A percentile compares a stretch with the other conserved stretches of the same genome.
These are phyloP conservation scores for Mycena leptocephala DNA, from an alignment of 768 basidiomycete genomes.

Conservation along the genomic window DNA sequence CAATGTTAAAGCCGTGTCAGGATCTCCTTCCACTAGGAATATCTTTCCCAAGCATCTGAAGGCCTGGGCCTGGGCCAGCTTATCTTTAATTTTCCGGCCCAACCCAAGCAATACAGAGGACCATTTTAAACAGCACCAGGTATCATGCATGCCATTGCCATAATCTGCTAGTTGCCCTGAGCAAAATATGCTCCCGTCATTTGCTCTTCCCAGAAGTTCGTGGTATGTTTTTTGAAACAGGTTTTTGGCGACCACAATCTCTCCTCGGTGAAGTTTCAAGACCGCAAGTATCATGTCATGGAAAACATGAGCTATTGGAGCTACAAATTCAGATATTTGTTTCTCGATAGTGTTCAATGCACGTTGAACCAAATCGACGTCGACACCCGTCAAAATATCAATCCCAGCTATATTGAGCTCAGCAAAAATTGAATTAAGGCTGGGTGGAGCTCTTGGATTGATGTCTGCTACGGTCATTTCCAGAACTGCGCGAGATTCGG, in stretches of 20 bases:
- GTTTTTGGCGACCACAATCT: background rate
- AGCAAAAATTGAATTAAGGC: background rate
- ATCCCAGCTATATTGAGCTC: constrained; percentile 6
- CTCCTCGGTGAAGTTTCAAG: background rate
- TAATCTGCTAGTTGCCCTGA: background rate
- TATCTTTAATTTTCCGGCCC: background rate
- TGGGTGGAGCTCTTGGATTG: constrained; percentile 1
- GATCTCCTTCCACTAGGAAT: background rate
- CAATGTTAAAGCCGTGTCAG: background rate
- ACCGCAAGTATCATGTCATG: background rate
- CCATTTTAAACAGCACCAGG: background rate
- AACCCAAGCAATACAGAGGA: background rate
- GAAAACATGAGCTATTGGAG: background rate
- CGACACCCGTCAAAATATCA: background rate
- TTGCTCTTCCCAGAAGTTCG: background rate
- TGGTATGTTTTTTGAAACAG: background rate
- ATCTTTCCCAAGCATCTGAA: constrained; percentile 13
- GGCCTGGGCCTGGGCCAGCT: background rate
- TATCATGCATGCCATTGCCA: background rate
- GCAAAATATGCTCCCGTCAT: background rate
- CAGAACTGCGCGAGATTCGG: background rate
- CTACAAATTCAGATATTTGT: background rate
- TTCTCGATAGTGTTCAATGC: background rate
- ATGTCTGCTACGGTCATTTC: background rate
- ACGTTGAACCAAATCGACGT: background rate